Conservation (phyloP, 2,329 filamentous ascomycete genomes). For the Curvularia lunata region DNA sequence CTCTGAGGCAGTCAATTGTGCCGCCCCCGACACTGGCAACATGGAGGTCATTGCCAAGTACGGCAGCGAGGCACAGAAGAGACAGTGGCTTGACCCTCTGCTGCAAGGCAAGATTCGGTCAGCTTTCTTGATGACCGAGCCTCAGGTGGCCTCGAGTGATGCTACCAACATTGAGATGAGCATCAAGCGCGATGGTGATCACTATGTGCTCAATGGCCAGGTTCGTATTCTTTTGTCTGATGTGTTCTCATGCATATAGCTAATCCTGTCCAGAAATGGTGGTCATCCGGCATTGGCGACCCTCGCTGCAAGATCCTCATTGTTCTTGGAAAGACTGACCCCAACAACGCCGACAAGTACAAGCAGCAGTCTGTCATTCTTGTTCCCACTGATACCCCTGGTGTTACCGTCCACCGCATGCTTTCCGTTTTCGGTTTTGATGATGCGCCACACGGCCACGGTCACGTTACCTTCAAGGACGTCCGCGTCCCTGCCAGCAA, state of each 20-base stretch:
- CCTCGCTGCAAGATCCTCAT: slow-evolving; percentile 91
- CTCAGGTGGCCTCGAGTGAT: slow-evolving; percentile 85
- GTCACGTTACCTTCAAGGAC: slow-evolving; percentile 86
- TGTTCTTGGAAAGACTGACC: slow-evolving; percentile 92
- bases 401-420: slow-evolving; percentile 94
- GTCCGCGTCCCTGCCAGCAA: slow-evolving; percentile 84
- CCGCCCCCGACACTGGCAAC: slow-evolving; percentile 90
- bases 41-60: slow-evolving; percentile 96
- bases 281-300: slow-evolving; percentile 95
- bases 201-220: slow-evolving; percentile 89
- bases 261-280: slow-evolving; percentile 88
- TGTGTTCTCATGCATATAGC: neutral
- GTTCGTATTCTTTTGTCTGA: slow-evolving; percentile 53
- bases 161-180: slow-evolving; percentile 89
- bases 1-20: slow-evolving; percentile 77
- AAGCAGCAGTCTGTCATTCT: slow-evolving; percentile 92
- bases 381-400: slow-evolving; percentile 79
- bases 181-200: slow-evolving; percentile 81
- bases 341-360: slow-evolving; percentile 77
- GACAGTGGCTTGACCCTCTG: slow-evolving; percentile 79
- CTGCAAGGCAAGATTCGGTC: slow-evolving; percentile 85
- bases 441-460: slow-evolving; percentile 97
- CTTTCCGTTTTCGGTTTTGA: slow-evolving; percentile 94
- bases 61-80: slow-evolving; percentile 83
- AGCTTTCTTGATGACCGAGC: slow-evolving; percentile 94